These are phyloP conservation scores for Nemania sp. DNA, from an alignment of 2,329 filamentous ascomycete genomes.

Conservation along the genomic window DNA sequence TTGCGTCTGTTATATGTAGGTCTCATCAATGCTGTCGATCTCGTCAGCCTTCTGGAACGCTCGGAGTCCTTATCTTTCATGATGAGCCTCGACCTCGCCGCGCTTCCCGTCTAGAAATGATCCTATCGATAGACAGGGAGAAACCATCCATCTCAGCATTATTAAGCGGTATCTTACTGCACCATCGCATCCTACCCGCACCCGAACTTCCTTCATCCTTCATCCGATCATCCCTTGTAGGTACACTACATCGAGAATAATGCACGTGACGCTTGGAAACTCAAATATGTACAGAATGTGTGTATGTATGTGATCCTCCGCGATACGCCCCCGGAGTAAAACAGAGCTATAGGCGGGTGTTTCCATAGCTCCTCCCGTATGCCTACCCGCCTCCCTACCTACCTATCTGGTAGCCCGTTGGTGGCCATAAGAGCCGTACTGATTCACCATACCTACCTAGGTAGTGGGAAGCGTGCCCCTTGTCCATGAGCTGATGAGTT, in stretches of 20 bases:
- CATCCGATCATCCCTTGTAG: slow-evolving; percentile 20
- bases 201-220: background rate
- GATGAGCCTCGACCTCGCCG: background rate
- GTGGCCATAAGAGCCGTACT: slow-evolving; percentile 24
- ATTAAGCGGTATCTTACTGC: background rate
- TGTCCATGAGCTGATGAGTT: slow-evolving; percentile 25
- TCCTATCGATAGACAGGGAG: slow-evolving; percentile 1
- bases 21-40: slow-evolving; percentile 17
- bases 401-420: background rate
- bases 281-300: slow-evolving; percentile 24
- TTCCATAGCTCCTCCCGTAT: slow-evolving; percentile 8
- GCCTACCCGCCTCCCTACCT: background rate
- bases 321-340: slow-evolving; percentile 4
- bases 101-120: background rate
- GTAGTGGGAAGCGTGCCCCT: slow-evolving; percentile 27
- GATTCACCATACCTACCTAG: slow-evolving; percentile 28
- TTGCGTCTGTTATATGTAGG: slow-evolving; percentile 20
- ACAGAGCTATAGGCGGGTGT: slow-evolving; percentile 1
- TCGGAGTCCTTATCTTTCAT: slow-evolving; percentile 3
- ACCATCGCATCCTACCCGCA: slow-evolving; percentile 19
- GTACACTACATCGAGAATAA: slow-evolving; percentile 18
- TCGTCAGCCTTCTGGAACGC: background rate
- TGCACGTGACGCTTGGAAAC: slow-evolving; percentile 33
- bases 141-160: background rate
- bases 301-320: background rate